These are phyloP conservation scores for Dissophora globulifera DNA, from an alignment of 192 early-diverging fungal species.

Conservation along the genomic window DNA sequence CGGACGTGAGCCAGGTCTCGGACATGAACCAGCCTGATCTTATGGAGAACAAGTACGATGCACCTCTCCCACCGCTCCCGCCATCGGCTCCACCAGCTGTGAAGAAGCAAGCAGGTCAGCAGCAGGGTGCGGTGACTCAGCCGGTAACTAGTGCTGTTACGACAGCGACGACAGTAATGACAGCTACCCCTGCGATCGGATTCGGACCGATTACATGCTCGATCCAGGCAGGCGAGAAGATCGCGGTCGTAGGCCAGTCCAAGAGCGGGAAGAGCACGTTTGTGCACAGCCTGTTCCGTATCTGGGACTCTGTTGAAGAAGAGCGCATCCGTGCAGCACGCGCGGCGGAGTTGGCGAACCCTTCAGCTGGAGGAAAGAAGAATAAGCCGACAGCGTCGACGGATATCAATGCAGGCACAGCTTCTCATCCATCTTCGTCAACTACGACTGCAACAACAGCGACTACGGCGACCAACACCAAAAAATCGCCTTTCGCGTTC, in stretches of 20 bases:
- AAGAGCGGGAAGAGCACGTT: slow-evolving; percentile 50
- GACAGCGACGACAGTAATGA: background rate
- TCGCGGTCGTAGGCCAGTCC: slow-evolving; percentile 40
- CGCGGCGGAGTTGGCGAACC: background rate
- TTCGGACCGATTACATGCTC: slow-evolving; percentile 43
- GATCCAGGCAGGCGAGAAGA: slow-evolving; percentile 35
- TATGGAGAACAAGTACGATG: slow-evolving; percentile 13
- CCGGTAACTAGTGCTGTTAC: too few relatives aligned
- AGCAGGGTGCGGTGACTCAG: too few relatives aligned
- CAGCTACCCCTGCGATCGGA: background rate
- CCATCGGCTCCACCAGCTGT: background rate
- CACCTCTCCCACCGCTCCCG: slow-evolving; percentile 38
- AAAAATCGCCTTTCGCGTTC: slow-evolving; percentile 10
- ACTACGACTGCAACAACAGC: background rate
- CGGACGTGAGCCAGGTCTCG: background rate
- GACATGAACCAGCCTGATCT: background rate
- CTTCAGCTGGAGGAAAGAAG: background rate
- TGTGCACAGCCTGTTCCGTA: slow-evolving; percentile 42
- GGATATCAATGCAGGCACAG: background rate
- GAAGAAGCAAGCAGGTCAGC: background rate
- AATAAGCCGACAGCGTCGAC: too few relatives aligned
- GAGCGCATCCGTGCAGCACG: slow-evolving; percentile 24
- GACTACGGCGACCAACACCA: background rate
- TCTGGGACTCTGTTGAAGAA: slow-evolving; percentile 48
- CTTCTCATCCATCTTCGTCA: background rate